Evolutionary conservation across 1,139 yeast genomes (phyloP).

Genomic region (Kodamaea alishanica): DNA sequence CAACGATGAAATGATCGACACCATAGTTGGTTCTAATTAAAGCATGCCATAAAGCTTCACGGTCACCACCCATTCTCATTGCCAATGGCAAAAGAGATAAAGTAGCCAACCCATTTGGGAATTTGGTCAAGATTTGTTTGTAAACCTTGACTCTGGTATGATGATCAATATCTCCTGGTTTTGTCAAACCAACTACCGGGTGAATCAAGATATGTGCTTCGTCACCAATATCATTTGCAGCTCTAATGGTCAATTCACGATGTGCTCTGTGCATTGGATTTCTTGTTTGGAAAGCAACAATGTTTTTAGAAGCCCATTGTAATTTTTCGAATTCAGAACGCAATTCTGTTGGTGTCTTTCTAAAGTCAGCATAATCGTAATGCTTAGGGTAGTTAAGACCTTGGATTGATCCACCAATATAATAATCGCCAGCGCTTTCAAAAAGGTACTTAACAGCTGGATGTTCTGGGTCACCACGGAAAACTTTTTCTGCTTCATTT

Average conservation of each 20-base stretch:
- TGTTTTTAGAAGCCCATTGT: slow-evolving; percentile 71
- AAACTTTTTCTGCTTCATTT: slow-evolving; percentile 77
- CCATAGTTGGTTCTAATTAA: slow-evolving; percentile 95
- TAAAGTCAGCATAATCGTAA: slow-evolving; percentile 81
- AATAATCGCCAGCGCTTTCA: slow-evolving; percentile 75
- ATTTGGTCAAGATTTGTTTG: slow-evolving; percentile 85
- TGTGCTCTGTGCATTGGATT: slow-evolving; percentile 99
- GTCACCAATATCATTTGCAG: slow-evolving; percentile 58
- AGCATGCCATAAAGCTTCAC: slow-evolving; percentile 98
- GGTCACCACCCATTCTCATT: slow-evolving; percentile 99
- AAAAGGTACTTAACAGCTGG: slow-evolving; percentile 80
- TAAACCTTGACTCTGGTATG: slow-evolving; percentile 96
- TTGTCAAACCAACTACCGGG: slow-evolving; percentile 95
- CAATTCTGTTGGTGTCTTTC: slow-evolving; percentile 89
- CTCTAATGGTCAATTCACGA: slow-evolving; percentile 91
- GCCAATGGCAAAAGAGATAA: slow-evolving; percentile 88
- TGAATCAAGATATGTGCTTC: slow-evolving; percentile 75
- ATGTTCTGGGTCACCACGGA: slow-evolving; percentile 96
- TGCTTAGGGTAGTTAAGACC: slow-evolving; percentile 84
- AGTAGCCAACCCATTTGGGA: slow-evolving; percentile 91
- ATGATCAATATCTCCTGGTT: slow-evolving; percentile 97
- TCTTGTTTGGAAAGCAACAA: slow-evolving; percentile 97
- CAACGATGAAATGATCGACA: slow-evolving; percentile 95
- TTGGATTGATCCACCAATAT: slow-evolving; percentile 83
- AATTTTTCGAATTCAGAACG: slow-evolving; percentile 76